Evolutionary conservation across 2,329 filamentous ascomycete species (phyloP), one percentile per base, ranked within the genome.

Genomic region (Hymenoscyphus repandus): DNA sequence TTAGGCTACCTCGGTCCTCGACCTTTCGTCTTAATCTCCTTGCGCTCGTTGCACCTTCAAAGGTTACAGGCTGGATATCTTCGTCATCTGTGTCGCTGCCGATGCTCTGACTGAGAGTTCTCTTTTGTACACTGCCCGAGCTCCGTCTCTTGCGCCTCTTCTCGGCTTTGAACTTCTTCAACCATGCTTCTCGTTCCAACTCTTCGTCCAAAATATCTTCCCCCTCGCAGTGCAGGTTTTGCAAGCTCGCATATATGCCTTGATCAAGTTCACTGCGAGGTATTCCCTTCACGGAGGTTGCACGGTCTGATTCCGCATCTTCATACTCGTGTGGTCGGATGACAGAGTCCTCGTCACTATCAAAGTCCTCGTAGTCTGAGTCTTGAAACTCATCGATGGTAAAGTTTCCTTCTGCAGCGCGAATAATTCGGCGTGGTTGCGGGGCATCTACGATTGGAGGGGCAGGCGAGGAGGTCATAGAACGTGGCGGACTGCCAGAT

Each of bases 31-130:
- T 48, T 31, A 68, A 48, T 50, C 65, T 59, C 32, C 65, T 56
- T n/a, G 62, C 64, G 54, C 61, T 66, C 47, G 62, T 64, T 2
- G 59, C 57, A n/a, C 57, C 59, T 13, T 63, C 58, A 32, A 62
- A 58, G n/a, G 52, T 56, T 13, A 59, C 55, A 7, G 62, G 60
- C 43, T 61, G 54, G 31, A 67, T 49, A 45, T 67, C 65, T 45
- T 66, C 64, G 12, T 67, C 63, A 45, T 67, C 65, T 3, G 62
- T 66, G 50, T 64, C 65, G 48, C 61, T 64, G 6, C 64, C 64
- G 33, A 68, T 64, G 48, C 63, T 66, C 52, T 66, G 58, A 32
- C 56, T 61, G 9, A 65, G 40, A 6, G 60, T 64, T 15, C 65
- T 50, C 50, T 68, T 68, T 42, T 64, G 62, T 15, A 65, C 57